Conservation (phyloP, 2,329 filamentous ascomycete genomes). For the Boeremia lycopersici region DNA sequence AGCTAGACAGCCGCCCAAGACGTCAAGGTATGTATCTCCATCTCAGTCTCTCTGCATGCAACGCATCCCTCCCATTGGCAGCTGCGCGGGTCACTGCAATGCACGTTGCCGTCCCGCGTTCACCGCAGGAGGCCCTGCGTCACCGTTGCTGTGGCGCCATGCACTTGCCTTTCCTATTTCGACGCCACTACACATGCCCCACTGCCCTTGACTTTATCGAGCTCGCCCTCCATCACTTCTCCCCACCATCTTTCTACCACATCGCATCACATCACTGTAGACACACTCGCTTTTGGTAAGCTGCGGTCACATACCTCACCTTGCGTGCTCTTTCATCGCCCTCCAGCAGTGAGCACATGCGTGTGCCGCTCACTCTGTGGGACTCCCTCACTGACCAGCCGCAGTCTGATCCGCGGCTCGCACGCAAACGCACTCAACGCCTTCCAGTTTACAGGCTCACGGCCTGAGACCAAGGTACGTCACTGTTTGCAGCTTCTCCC, state of each 20-base stretch:
- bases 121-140: constrained; percentile 4
- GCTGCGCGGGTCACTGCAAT: not conserved
- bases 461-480: constrained; percentile 24
- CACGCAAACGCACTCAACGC: constrained; percentile 10
- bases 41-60: not conserved
- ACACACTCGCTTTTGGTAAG: constrained; percentile 6
- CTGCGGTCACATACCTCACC: not conserved
- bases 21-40: constrained; percentile 2
- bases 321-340: not conserved
- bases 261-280: not conserved
- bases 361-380: constrained; percentile 12
- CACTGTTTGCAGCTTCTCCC: not conserved
- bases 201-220: not conserved
- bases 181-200: constrained; percentile 9
- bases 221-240: constrained; percentile 8
- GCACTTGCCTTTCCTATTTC: not conserved
- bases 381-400: constrained; percentile 18
- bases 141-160: constrained; percentile 21
- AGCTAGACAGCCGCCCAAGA: constrained; percentile 12
- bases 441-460: not conserved
- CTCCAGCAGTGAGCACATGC: constrained; percentile 11
- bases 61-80: not conserved
- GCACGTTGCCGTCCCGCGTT: constrained; percentile 4
- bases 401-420: constrained; percentile 17
- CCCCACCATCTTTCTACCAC: not conserved